Base-by-base conservation (phyloP, 768 basidiomycete species). In the Termitomyces titanicus region DNA sequence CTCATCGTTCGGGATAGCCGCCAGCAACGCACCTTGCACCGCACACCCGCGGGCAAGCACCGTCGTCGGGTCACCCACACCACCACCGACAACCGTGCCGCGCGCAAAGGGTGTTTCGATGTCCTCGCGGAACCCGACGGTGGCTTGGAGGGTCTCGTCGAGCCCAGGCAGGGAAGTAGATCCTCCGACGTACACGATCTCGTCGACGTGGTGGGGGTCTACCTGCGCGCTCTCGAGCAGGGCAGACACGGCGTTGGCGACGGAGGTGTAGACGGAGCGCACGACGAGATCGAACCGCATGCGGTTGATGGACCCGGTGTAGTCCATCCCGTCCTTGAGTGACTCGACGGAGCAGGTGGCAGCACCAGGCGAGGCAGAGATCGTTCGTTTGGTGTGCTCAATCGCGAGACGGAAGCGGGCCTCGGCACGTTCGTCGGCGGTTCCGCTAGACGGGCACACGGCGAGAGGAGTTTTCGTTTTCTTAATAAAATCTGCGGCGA, bases 401-500 rank as follows among this genome's bases (percentile, higher is more conserved):
- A 97, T 84, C 7, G 94, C 93, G 20, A 98, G 83, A 10, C 89
- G 83, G 25, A 99, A 84, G 67, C 95, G 96, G n/a, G 93, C 91
- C 64, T 93, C 88, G 0, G 95, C 92, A 22, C 97, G 90, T 64
- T 84, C 79, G 71, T 94, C 89, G 31, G 76, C 74, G 17, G 74
- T 61, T 20, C 82, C 75, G 3, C 76, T 74, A 5, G 86, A 73
- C 1, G 87, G 85, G 51, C 76, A 82, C 15, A 93, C 78, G 9
- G 79, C 72, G 40, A 97, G 76, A 0, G 86, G 74, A 22, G 81
- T 81, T 70, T 92, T 93, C 17, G 89, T 94, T 76, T 97, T 99
- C 74, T 98, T 98, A 47, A 90, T 91, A 71, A 99, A 99, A 60
- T 99, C 96, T 67, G 93, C 86, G 51, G 90, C 85, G 70, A 99